Conservation (phyloP, 257 asterid species). For the Penstemon eatonii region DNA sequence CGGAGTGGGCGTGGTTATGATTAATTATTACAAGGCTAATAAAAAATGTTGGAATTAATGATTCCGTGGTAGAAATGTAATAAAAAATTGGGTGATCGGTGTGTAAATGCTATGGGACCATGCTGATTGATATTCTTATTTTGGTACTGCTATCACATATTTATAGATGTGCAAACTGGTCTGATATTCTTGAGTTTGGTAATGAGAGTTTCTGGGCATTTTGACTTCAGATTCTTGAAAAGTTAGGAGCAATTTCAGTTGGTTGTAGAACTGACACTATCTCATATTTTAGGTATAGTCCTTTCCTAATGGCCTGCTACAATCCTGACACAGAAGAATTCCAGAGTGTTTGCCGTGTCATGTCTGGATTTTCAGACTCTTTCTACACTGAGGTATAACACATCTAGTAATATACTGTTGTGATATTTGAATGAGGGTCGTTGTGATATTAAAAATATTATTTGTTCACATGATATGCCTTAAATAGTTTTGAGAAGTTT, state of each 20-base stretch:
- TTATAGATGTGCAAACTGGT: neutral
- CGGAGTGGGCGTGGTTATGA: neutral
- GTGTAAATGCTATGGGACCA: neutral
- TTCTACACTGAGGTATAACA: constrained; percentile 66
- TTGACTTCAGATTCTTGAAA: constrained; percentile 15
- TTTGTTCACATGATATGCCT: neutral
- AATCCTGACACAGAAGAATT: constrained; percentile 81
- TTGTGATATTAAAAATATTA: neutral
- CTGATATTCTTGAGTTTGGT: neutral
- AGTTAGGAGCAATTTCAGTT: neutral
- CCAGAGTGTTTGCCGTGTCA: constrained; percentile 91
- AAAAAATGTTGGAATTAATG: neutral
- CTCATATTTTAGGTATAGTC: constrained; percentile 70
- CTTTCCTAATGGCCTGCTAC: constrained; percentile 90
- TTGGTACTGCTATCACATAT: neutral
- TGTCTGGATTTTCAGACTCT: constrained; percentile 91
- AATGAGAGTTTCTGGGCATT: constrained; percentile 5
- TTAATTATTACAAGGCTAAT: constrained; percentile 7
- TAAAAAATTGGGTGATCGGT: neutral
- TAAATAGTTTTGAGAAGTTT: neutral
- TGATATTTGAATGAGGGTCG: constrained; percentile 6
- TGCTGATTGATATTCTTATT: constrained; percentile 14
- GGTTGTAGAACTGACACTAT: constrained; percentile 19
- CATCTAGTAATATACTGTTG: constrained; percentile 7
- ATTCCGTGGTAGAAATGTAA: neutral